A percentile compares a stretch with the other conserved stretches of the same genome.
Evolutionary conservation across 179 eudicot genomes (phyloP).

Genomic region (Spergularia azorica): DNA sequence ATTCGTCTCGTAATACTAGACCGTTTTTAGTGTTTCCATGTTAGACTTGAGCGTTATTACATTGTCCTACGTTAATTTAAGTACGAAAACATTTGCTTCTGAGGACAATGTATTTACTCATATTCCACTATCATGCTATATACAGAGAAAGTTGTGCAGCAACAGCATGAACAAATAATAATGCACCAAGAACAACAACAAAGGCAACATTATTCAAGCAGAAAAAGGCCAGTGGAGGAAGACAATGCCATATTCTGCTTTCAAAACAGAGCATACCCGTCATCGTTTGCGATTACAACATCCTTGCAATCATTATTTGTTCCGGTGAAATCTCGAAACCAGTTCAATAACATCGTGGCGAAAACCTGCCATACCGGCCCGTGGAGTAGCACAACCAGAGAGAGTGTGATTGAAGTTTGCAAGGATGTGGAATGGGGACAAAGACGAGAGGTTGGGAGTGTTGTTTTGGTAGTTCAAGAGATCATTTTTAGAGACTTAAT

Average conservation of each 20-base stretch:
- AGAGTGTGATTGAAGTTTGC: constrained; percentile 64
- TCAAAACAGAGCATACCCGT: constrained; percentile 23
- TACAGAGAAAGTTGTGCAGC: background rate
- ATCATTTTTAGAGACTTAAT: constrained; percentile 53
- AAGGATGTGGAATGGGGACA: constrained; percentile 53
- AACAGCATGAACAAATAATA: background rate
- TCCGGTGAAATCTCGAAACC: background rate
- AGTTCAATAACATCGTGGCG: background rate
- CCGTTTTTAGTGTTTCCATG: too few species aligned
- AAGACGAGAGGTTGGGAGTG: constrained; percentile 45
- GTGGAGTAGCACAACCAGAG: constrained; percentile 39
- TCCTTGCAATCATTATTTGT: background rate
- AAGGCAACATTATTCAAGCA: constrained; percentile 16
- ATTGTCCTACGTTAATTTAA: too few species aligned
- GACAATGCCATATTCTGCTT: constrained; percentile 28
- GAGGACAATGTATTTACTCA: too few species aligned
- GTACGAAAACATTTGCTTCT: too few species aligned
- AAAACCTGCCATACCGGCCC: constrained; percentile 15
- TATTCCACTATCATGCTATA: background rate
- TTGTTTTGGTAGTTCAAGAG: constrained; percentile 58
- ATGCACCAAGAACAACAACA: constrained; percentile 15
- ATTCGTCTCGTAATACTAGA: too few species aligned
- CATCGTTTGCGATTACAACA: too few species aligned
- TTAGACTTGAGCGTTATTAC: too few species aligned
- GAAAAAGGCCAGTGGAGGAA: constrained; percentile 44